Conservation (phyloP, 305 asterid genomes). For the Fraxinus angustifolia region DNA sequence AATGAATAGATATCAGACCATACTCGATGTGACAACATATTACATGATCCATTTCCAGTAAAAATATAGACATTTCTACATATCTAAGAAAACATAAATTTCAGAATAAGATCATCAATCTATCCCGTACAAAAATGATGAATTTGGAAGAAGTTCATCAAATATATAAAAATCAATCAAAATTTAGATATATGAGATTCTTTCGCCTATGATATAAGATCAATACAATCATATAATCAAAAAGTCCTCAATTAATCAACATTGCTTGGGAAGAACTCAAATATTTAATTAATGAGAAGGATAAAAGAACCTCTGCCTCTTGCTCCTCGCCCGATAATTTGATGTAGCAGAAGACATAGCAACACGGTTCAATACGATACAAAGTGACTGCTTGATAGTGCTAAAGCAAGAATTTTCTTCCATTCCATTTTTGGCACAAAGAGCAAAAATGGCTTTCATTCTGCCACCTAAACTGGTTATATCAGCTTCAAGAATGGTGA, state of each 20-base stretch:
- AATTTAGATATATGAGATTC: neutral
- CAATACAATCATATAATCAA: neutral
- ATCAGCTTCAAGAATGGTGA: slow-evolving; percentile 51
- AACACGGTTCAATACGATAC: slow-evolving; percentile 48
- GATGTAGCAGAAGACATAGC: slow-evolving; percentile 41
- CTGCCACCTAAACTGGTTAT: slow-evolving; percentile 71
- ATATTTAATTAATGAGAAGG: slow-evolving; percentile 28
- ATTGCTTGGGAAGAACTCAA: neutral
- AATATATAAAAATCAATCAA: neutral
- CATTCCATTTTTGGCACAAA: slow-evolving; percentile 22
- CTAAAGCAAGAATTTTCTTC: slow-evolving; percentile 19
- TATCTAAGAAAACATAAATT: neutral
- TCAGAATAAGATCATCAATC: neutral
- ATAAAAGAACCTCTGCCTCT: slow-evolving; percentile 79
- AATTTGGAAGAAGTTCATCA: neutral
- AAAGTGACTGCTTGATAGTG: slow-evolving; percentile 51
- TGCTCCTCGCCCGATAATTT: slow-evolving; percentile 57
- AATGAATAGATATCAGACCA: neutral
- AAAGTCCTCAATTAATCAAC: neutral
- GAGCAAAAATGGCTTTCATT: slow-evolving; percentile 42
- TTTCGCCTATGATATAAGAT: neutral
- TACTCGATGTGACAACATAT: neutral
- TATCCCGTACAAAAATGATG: neutral
- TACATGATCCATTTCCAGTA: neutral
- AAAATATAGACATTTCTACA: neutral